Percentiles rank a stretch among this genome's conserved stretches.
phyloP scores from a whole-genome alignment of 208 protist genomes.

The Crithidia sp. region DNA sequence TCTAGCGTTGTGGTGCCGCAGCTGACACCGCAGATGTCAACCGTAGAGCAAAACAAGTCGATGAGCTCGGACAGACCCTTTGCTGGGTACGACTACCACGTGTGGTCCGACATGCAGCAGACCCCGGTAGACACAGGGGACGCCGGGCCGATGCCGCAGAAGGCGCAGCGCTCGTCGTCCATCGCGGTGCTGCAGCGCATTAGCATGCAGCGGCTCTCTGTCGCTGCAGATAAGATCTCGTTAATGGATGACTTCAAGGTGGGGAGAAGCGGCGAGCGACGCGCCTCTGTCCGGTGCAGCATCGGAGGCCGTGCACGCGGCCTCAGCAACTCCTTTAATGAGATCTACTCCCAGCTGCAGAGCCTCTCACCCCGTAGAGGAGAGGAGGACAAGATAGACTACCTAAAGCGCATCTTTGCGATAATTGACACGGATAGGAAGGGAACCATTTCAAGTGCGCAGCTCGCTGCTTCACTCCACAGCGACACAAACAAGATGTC shows the following conservation, averaged over 20 bases:
- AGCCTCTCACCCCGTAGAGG: slow-evolving; percentile 13
- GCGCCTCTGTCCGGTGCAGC: slow-evolving; percentile 16
- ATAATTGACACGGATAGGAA: slow-evolving; percentile 10
- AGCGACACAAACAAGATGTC: slow-evolving; percentile 14
- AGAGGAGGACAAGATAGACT: slow-evolving; percentile 18
- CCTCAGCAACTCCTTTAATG: slow-evolving; percentile 43
- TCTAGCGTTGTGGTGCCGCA: neutral
- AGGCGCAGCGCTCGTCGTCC: slow-evolving; percentile 33
- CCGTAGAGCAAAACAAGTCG: slow-evolving; percentile 1
- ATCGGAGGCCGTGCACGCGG: slow-evolving; percentile 30
- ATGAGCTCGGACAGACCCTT: slow-evolving; percentile 21
- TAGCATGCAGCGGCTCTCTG: slow-evolving; percentile 30
- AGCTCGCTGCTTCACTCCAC: slow-evolving; percentile 9
- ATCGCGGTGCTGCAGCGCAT: slow-evolving; percentile 44
- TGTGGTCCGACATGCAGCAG: slow-evolving; percentile 23
- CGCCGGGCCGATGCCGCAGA: neutral
- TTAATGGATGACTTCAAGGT: slow-evolving; percentile 28
- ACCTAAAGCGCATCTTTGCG: slow-evolving; percentile 31
- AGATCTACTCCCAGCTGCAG: slow-evolving; percentile 34
- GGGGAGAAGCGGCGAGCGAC: slow-evolving; percentile 1
- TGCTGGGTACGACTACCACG: slow-evolving; percentile 21
- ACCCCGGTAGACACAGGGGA: neutral
- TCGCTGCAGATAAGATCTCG: slow-evolving; percentile 15
- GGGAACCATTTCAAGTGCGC: slow-evolving; percentile 5
- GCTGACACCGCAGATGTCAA: neutral